Conservation (phyloP, 495 filamentous ascomycete genomes). For the Emericellopsis terricola region DNA sequence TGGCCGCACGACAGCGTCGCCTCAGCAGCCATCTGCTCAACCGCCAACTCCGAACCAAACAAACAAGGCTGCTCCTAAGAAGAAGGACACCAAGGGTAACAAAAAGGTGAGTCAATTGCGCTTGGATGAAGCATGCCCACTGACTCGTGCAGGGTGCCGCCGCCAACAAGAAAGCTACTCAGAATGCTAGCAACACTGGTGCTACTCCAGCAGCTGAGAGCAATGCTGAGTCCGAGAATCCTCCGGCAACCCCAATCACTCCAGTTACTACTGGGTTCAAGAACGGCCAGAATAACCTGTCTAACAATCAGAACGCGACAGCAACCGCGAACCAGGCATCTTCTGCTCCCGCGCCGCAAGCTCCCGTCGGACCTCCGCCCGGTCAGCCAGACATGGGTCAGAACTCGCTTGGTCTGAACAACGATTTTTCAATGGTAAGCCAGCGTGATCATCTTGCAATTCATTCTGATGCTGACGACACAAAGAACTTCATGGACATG, state of each 20-base stretch:
- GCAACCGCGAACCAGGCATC: slow-evolving; percentile 7
- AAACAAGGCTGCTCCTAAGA: slow-evolving; percentile 69
- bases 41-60: slow-evolving; percentile 73
- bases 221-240: slow-evolving; percentile 50
- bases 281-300: slow-evolving; percentile 31
- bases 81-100: slow-evolving; percentile 57
- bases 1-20: slow-evolving; percentile 57
- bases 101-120: slow-evolving; percentile 56
- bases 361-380: slow-evolving; percentile 13
- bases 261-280: slow-evolving; percentile 55
- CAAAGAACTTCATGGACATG: slow-evolving; percentile 39
- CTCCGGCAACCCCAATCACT: slow-evolving; percentile 72
- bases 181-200: slow-evolving; percentile 37
- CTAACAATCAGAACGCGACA: slow-evolving; percentile 25
- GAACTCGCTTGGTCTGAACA: slow-evolving; percentile 16
- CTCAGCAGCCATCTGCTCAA: slow-evolving; percentile 52
- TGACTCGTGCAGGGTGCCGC: slow-evolving; percentile 31
- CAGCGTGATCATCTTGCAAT: no score
- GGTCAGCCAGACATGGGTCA: slow-evolving; percentile 22
- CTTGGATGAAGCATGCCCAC: no score
- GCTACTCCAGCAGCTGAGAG: slow-evolving; percentile 63
- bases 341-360: slow-evolving; percentile 2
- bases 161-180: slow-evolving; percentile 50
- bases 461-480: no score
- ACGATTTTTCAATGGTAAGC: slow-evolving; percentile 15